A percentile compares a stretch with the other conserved stretches of the same genome.
phyloP scores from a whole-genome alignment of 768 basidiomycete genomes.

The Gymnopilus dilepis region DNA sequence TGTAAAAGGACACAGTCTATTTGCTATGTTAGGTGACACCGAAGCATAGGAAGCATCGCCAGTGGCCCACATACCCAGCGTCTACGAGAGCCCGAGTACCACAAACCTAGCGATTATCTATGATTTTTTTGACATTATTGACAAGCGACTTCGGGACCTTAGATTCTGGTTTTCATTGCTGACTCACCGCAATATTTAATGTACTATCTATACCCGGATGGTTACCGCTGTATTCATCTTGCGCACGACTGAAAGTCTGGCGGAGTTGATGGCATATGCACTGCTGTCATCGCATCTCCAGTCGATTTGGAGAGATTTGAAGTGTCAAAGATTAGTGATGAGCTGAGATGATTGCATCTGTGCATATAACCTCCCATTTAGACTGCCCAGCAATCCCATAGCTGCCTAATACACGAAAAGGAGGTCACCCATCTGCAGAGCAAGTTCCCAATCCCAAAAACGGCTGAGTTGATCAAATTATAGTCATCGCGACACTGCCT shows the following conservation, averaged over 20 bases:
- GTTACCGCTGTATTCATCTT: not conserved
- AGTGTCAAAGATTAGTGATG: not conserved
- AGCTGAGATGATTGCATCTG: not conserved
- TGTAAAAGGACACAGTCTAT: constrained; percentile 36
- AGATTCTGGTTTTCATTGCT: not conserved
- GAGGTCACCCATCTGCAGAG: not conserved
- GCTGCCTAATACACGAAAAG: not conserved
- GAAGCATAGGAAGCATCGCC: constrained; percentile 22
- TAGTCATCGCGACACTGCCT: not conserved
- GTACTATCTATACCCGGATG: not conserved
- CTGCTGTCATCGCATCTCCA: too few relatives aligned
- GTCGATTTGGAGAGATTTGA: not conserved
- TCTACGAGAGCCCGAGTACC: too few relatives aligned
- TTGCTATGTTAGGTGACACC: constrained; percentile 47
- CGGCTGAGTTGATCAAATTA: not conserved
- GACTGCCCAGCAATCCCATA: not conserved
- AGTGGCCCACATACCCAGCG: not conserved
- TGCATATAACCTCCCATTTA: not conserved
- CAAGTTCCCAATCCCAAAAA: not conserved
- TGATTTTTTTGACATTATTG: too few relatives aligned
- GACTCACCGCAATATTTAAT: not conserved
- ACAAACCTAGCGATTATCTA: too few relatives aligned
- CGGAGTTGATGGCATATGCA: not conserved
- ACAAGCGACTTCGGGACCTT: too few relatives aligned
- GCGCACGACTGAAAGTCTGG: not conserved